Base-by-base conservation (phyloP, 208 protist species). In the Trypanosoma rangeli region DNA sequence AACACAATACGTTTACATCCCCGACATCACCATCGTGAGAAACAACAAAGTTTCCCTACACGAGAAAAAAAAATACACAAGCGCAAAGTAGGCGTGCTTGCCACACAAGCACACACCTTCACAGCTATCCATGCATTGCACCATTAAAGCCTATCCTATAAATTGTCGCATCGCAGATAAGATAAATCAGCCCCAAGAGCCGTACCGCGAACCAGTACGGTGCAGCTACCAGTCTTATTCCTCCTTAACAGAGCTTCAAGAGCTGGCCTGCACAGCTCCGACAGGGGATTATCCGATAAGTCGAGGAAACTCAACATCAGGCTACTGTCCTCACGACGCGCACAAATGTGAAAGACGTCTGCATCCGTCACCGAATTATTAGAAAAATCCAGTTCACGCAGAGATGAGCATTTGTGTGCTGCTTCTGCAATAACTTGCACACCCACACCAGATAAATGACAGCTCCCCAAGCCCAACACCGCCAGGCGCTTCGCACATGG, bases 351-450 rank as follows among this genome's bases (percentile, higher is more conserved):
- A 18, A 72, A 57, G 31, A 87, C 68, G 62, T 85, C 86, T 9
- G 56, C 77, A 70, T 92, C 82, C 33, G 71, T 74, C 66, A 93
- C 78, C 56, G 49, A 76, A 72, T 93, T 93, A 52, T 82, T 72
- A 16, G 87, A 85, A 22, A 93, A 53, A 66, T 90, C 82, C 3
- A 93, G 69, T 55, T 85, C 79, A 42, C 68, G 71, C 22, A 93
- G n/a, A 7, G 87, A 82, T n/a, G 60, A 54, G 70, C 73, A 71
- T 18, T 78, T 68, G 55, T 81, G 59, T 12, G 90, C 44, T 3
- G 78, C 68, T 7, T 74, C 74, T 24, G 83, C 79, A 20, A 93
- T 77, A 2, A 71, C 48, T 26, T 72, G 71, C 28, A 74, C 83
- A n/a, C 87, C 87, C 29, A 57, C 62, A 58, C 83, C 78, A 46